These are phyloP conservation scores for Solanum clarkiae DNA, from an alignment of 257 asterid species.

Conservation along the genomic window DNA sequence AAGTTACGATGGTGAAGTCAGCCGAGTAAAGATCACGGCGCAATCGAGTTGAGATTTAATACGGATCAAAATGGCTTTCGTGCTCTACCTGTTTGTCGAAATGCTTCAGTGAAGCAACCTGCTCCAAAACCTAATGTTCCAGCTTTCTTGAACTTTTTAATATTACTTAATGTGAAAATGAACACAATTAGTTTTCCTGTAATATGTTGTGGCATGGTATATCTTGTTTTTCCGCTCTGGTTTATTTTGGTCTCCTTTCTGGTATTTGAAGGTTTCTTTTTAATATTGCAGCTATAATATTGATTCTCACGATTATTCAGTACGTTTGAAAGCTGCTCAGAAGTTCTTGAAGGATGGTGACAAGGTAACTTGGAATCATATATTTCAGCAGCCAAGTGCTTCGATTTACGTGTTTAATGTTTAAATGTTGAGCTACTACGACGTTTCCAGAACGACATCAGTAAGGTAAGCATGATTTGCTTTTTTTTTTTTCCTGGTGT, in stretches of 20 bases:
- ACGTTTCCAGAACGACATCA: constrained; percentile 74
- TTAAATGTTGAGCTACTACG: constrained; percentile 48
- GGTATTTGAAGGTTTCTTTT: neutral
- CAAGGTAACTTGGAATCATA: constrained; percentile 44
- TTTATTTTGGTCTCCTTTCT: neutral
- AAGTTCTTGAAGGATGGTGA: constrained; percentile 85
- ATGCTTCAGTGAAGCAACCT: no score
- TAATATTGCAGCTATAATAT: constrained; percentile 69
- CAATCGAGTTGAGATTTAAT: no score
- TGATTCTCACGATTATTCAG: constrained; percentile 88
- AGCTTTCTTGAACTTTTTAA: no score
- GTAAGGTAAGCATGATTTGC: constrained; percentile 46
- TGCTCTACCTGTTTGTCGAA: no score
- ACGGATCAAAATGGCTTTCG: no score
- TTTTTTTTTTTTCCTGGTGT: neutral
- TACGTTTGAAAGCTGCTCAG: constrained; percentile 86
- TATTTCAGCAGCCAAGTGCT: neutral
- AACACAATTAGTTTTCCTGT: neutral
- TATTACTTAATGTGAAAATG: no score
- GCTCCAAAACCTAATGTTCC: no score
- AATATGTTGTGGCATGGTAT: neutral
- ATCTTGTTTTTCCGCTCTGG: neutral
- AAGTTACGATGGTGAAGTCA: no score
- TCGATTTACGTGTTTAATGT: neutral
- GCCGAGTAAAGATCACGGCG: no score